Evolutionary conservation across 192 early-diverging fungal genomes (phyloP), one percentile per base, ranked within the genome.

Genomic region (Coemansia sp.): DNA sequence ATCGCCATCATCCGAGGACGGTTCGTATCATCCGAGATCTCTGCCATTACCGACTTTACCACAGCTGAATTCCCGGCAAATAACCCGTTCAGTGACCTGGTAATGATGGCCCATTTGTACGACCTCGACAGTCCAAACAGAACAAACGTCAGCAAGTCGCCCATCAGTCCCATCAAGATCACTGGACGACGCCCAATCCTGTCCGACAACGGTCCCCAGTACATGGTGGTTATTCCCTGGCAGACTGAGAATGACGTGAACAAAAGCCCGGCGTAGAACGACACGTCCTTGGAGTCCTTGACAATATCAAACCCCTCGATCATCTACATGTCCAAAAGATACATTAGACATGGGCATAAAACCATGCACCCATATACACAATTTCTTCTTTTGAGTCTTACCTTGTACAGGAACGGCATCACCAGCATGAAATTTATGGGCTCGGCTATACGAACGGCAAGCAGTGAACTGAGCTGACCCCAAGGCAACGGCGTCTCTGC

Each of bases 21-120:
- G 61, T 91, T 94, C 2, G 83, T 81, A 0, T 71, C 47, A 49
- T 91, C 88, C 14, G 88, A 83, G 20, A 94, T 78, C 66, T 94
- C 91, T 1, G 83, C 85, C 20, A 91, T 54, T 23, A 90, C 78
- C n/a, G 82, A 83, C 47, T 90, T 89, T 26, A 83, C 80, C 10
- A 90, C 87, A 4, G 85, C 89, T 25, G 79, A 66, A 38, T 85
- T 87, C n/a, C 78, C 86, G 54, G 84, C 85, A 19, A 87, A 54
- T 13, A 83, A 42, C 3, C 89, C 86, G 40, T 82, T 83, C 37
- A 83, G 44, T 4, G 76, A 65, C 29, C 88, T 73, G 20, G 76
- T 47, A 7, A 54, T 34, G 27, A 89, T 60, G 3, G 86, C 87
- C 77, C 76, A 78, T 4, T 25, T 26, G 13, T 82, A 53, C 16